phyloP scores from a whole-genome alignment of 1,284 basidiomycete species.

The Papiliotrema laurentii region DNA sequence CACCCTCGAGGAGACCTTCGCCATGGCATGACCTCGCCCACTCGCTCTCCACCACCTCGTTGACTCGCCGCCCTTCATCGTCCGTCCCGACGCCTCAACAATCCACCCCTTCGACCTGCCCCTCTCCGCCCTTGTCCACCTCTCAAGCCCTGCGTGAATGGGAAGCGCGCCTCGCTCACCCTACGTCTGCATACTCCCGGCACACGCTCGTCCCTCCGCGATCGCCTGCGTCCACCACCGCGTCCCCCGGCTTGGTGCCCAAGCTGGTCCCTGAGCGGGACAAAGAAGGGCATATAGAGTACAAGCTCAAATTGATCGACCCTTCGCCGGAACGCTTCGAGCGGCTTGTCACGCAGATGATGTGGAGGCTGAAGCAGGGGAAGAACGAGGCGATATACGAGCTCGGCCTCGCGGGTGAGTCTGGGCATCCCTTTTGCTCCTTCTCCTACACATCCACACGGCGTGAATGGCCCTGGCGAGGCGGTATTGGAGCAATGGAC shows the following conservation, averaged over 20 bases:
- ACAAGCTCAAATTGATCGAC: conserved; percentile 48
- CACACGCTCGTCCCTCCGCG: conserved; percentile 29
- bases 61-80: conserved; percentile 15
- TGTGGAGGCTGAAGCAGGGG: conserved; percentile 88
- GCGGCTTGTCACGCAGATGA: conserved; percentile 80
- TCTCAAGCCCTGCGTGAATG: conserved; percentile 38
- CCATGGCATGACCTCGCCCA: conserved; percentile 45
- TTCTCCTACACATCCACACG: neutral
- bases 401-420: conserved; percentile 62
- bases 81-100: conserved; percentile 1
- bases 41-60: conserved; percentile 30
- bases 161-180: conserved; percentile 29
- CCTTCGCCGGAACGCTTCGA: conserved; percentile 49
- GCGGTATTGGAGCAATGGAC: neutral
- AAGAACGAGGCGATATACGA: conserved; percentile 90
- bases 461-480: neutral
- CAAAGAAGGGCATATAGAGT: conserved; percentile 48
- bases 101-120: neutral
- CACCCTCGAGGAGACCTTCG: conserved; percentile 30
- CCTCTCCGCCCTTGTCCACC: conserved; percentile 9
- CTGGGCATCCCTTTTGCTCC: neutral
- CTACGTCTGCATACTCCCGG: conserved; percentile 23
- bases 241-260: conserved; percentile 11
- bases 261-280: conserved; percentile 47
- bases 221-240: conserved; percentile 1